Evolutionary conservation across 2,329 filamentous ascomycete species (phyloP).

Genomic region (Hymenotorrendiella dingleyae): DNA sequence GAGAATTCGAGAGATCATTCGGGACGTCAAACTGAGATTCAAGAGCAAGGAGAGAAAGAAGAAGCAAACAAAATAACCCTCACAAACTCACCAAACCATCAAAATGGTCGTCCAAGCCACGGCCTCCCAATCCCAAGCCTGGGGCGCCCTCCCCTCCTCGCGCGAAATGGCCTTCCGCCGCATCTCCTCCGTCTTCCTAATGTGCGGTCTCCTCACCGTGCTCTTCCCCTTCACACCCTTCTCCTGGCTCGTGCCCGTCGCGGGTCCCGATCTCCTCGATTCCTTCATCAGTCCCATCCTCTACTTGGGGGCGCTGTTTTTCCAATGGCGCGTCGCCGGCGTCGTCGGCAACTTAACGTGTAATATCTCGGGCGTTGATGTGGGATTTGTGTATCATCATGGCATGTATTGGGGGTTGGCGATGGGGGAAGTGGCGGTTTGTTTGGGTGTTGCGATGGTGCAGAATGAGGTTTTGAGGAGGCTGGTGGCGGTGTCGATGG

Average conservation of each 20-base stretch:
- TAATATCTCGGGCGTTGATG: slow-evolving; percentile 8
- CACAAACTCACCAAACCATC: background rate
- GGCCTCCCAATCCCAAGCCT: slow-evolving; percentile 7
- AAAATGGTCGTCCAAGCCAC: slow-evolving; percentile 16
- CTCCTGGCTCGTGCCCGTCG: slow-evolving; percentile 13
- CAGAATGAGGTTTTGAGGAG: slow-evolving; percentile 14
- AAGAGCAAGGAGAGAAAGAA: no score
- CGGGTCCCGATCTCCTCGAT: slow-evolving; percentile 16
- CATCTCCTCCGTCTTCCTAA: slow-evolving; percentile 16
- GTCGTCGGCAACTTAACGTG: slow-evolving; percentile 10
- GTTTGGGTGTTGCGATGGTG: slow-evolving; percentile 8
- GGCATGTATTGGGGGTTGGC: slow-evolving; percentile 17
- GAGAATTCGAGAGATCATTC: no score
- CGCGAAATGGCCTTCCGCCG: slow-evolving; percentile 16
- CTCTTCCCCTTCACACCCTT: slow-evolving; percentile 19
- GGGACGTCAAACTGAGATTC: no score
- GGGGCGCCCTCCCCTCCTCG: slow-evolving; percentile 13
- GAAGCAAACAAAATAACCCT: background rate
- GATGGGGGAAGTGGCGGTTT: slow-evolving; percentile 5
- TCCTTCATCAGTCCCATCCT: slow-evolving; percentile 13
- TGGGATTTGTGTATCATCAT: slow-evolving; percentile 14
- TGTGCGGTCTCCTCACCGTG: slow-evolving; percentile 16
- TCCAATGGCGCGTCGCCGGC: slow-evolving; percentile 20
- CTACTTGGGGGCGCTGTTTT: slow-evolving; percentile 16
- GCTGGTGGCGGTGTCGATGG: slow-evolving; percentile 8